Percentiles rank a stretch among this genome's conserved stretches.
Evolutionary conservation across 495 filamentous ascomycete genomes (phyloP).

Genomic region (Platismatia glauca): DNA sequence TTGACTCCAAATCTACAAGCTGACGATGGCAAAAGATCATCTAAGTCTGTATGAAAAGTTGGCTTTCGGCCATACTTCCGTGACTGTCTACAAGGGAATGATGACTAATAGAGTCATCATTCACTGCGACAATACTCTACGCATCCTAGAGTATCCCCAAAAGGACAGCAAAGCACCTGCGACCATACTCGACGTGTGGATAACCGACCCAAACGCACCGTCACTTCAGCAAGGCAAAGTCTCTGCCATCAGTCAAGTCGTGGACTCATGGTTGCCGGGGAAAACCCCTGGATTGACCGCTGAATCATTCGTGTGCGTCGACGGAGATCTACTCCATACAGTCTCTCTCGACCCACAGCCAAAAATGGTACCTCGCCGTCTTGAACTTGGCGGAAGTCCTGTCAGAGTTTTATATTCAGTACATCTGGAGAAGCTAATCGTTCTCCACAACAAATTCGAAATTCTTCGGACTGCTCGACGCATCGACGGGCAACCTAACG

Average conservation of each 20-base stretch:
- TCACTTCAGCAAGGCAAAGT: constrained; percentile 12
- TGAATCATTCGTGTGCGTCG: constrained; percentile 36
- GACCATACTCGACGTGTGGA: constrained; percentile 13
- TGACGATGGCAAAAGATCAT: neutral
- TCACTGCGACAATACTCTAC: constrained; percentile 16
- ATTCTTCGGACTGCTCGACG: constrained; percentile 18
- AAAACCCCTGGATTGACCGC: constrained; percentile 7
- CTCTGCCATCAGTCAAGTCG: constrained; percentile 17
- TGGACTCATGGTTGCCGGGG: constrained; percentile 13
- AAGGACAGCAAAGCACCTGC: constrained; percentile 14
- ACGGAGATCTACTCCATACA: constrained; percentile 35
- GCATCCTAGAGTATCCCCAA: constrained; percentile 16
- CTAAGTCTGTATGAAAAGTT: constrained; percentile 14
- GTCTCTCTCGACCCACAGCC: constrained; percentile 30
- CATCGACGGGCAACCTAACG: neutral
- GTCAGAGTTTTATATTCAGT: constrained; percentile 36
- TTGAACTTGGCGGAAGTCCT: constrained; percentile 36
- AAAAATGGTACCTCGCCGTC: constrained; percentile 35
- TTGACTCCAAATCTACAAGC: neutral
- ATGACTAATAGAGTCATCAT: constrained; percentile 9
- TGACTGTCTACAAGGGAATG: constrained; percentile 14
- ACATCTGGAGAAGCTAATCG: constrained; percentile 34
- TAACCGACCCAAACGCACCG: constrained; percentile 13
- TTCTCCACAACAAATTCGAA: constrained; percentile 30
- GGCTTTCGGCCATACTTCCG: constrained; percentile 22